A percentile compares a stretch with the other conserved stretches of the same genome.
Evolutionary conservation across 2,329 filamentous ascomycete genomes (phyloP).

Genomic region (Cladosporium austrohemisphaericum): DNA sequence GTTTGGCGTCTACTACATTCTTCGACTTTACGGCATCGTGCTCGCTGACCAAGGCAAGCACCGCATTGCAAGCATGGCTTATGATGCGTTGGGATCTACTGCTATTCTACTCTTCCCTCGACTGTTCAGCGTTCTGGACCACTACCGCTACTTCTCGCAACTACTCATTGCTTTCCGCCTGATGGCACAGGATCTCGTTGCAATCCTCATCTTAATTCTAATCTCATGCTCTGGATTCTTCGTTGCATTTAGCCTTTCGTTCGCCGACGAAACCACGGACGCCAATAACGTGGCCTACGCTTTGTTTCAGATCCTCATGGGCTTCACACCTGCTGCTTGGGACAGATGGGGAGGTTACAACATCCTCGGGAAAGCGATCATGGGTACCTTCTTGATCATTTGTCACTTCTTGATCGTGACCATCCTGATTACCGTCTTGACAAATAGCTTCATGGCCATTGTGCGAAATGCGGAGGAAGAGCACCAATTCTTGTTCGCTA

Average conservation of each 20-base stretch:
- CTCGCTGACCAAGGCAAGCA: conserved; percentile 67
- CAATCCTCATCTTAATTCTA: conserved; percentile 77
- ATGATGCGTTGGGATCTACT: conserved; percentile 89
- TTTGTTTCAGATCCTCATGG: conserved; percentile 92
- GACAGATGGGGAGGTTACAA: conserved; percentile 82
- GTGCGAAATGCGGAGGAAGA: conserved; percentile 91
- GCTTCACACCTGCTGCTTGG: conserved; percentile 93
- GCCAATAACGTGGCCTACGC: conserved; percentile 77
- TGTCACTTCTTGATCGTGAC: conserved; percentile 94
- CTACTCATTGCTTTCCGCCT: conserved; percentile 88
- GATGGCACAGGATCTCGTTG: conserved; percentile 86
- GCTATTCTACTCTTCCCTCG: conserved; percentile 86
- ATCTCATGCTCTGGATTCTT: conserved; percentile 94
- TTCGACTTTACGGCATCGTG: conserved; percentile 83
- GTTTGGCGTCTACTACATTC: conserved; percentile 82
- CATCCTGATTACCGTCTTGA: conserved; percentile 91
- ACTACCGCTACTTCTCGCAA: conserved; percentile 95
- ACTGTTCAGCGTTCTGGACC: conserved; percentile 87
- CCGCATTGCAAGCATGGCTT: conserved; percentile 76
- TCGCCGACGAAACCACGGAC: conserved; percentile 64
- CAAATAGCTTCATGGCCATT: conserved; percentile 93
- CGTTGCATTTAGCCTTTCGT: conserved; percentile 85
- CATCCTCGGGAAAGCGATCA: conserved; percentile 67
- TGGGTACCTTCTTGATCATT: conserved; percentile 84
- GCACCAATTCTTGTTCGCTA: conserved; percentile 87